Conservation (phyloP, 106 monocot species). For the Chionographis japonica region DNA sequence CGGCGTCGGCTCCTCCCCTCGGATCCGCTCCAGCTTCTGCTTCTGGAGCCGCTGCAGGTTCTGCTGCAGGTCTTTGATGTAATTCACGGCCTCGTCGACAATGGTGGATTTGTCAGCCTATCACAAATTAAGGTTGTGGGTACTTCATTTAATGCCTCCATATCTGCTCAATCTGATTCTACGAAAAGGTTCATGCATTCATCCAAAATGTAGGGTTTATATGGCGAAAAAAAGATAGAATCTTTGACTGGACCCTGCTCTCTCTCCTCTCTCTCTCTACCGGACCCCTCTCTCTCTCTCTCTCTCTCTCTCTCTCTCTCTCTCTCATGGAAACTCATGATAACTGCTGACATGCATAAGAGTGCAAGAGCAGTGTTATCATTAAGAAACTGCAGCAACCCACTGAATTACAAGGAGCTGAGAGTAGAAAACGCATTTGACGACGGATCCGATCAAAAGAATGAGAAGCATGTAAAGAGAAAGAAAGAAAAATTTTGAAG, state of each 20-base stretch:
- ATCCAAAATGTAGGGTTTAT: not conserved
- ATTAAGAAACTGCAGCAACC: too few species aligned
- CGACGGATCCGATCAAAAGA: not conserved
- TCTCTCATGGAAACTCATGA: not conserved
- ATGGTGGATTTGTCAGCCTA: slow-evolving; percentile 72
- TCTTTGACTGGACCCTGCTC: not conserved
- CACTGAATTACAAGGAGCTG: too few species aligned
- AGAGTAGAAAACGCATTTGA: too few species aligned
- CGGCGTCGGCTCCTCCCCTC: not conserved
- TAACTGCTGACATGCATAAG: not conserved
- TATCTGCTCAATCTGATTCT: too few species aligned
- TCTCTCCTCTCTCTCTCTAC: not conserved
- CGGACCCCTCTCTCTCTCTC: not conserved
- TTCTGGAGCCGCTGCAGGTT: slow-evolving; percentile 38
- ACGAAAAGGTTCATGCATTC: too few species aligned
- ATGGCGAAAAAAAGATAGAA: too few species aligned
- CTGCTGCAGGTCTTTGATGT: slow-evolving; percentile 48
- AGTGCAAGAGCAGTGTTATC: too few species aligned
- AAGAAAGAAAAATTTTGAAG: not conserved
- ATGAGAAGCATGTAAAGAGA: not conserved
- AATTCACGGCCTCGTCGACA: slow-evolving; percentile 57
- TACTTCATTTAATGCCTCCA: too few species aligned
- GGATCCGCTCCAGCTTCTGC: slow-evolving; percentile 34
- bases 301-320: not conserved
- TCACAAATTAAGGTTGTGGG: not conserved